These are phyloP conservation scores for Solanum peruvianum DNA, from an alignment of 257 asterid genomes.

Conservation along the genomic window DNA sequence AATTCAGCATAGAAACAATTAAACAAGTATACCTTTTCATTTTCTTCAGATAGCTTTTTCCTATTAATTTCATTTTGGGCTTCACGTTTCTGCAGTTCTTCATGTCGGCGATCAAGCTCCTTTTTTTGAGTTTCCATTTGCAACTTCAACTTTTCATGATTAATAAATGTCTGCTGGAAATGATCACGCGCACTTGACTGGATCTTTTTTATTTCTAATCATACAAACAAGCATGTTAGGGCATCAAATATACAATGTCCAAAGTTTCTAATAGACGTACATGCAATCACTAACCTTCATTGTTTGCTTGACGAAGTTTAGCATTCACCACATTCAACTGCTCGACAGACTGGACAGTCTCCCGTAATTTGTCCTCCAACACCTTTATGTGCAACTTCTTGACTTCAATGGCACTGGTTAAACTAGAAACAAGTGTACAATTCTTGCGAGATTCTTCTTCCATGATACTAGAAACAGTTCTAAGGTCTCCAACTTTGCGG, in stretches of 20 bases:
- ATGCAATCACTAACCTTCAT: constrained; percentile 46
- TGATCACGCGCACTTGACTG: constrained; percentile 71
- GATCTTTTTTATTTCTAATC: constrained; percentile 65
- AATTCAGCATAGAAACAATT: neutral
- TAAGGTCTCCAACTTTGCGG: constrained; percentile 74
- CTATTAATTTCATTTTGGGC: constrained; percentile 65
- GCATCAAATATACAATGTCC: neutral
- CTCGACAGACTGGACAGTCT: constrained; percentile 51
- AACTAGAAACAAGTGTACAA: constrained; percentile 49
- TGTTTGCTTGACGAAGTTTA: constrained; percentile 56
- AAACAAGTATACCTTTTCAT: constrained; percentile 53
- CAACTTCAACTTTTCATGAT: constrained; percentile 65
- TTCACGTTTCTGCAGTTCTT: constrained; percentile 68
- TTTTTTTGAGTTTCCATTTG: constrained; percentile 58
- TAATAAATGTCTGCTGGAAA: constrained; percentile 58
- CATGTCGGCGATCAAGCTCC: constrained; percentile 63
- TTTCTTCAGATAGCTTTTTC: constrained; percentile 59
- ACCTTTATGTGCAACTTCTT: constrained; percentile 58
- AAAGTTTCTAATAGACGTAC: neutral
- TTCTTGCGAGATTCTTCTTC: constrained; percentile 75
- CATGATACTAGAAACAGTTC: constrained; percentile 60
- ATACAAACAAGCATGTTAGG: constrained; percentile 11
- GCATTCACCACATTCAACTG: constrained; percentile 53
- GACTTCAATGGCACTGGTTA: constrained; percentile 56
- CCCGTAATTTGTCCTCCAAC: constrained; percentile 51